Conservation (phyloP, 78 protist genomes). For the Goniomonas avonlea region DNA sequence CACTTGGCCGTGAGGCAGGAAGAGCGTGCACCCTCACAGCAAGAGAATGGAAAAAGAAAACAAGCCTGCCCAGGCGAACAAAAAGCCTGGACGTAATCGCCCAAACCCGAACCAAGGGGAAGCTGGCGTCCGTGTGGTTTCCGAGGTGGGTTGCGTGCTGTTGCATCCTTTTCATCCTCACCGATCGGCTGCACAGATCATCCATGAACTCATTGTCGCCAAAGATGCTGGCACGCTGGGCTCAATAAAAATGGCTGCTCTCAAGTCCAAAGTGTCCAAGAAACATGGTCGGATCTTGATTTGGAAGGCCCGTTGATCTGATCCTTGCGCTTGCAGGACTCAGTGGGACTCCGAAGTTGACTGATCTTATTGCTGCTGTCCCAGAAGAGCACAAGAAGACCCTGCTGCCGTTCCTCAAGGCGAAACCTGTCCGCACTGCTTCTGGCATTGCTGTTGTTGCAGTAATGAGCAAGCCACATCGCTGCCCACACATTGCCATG, state of each 20-base stretch:
- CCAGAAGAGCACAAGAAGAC: slow-evolving; percentile 66
- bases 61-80: too few relatives aligned
- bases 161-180: not conserved
- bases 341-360: slow-evolving; percentile 71
- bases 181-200: slow-evolving; percentile 4
- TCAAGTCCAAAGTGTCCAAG: slow-evolving; percentile 2
- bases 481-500: slow-evolving; percentile 91
- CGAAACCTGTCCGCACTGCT: slow-evolving; percentile 92
- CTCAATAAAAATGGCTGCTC: not conserved
- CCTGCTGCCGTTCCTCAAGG: slow-evolving; percentile 67
- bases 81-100: too few relatives aligned
- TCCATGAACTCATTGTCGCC: not conserved
- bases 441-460: slow-evolving; percentile 81
- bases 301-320: not conserved
- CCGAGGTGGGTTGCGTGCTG: too few relatives aligned
- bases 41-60: too few relatives aligned
- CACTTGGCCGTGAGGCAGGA: too few relatives aligned
- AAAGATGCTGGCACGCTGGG: not conserved
- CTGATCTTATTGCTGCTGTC: slow-evolving; percentile 79
- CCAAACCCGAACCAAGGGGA: too few relatives aligned
- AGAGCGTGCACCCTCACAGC: too few relatives aligned
- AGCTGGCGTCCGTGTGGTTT: too few relatives aligned
- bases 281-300: not conserved
- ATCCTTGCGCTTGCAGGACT: not conserved
- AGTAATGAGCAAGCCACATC: slow-evolving; percentile 94